A percentile compares a stretch with the other conserved stretches of the same genome.
Evolutionary conservation across 176 grass and related monocot species (phyloP).

Genomic region (Oropetium thomaeum): DNA sequence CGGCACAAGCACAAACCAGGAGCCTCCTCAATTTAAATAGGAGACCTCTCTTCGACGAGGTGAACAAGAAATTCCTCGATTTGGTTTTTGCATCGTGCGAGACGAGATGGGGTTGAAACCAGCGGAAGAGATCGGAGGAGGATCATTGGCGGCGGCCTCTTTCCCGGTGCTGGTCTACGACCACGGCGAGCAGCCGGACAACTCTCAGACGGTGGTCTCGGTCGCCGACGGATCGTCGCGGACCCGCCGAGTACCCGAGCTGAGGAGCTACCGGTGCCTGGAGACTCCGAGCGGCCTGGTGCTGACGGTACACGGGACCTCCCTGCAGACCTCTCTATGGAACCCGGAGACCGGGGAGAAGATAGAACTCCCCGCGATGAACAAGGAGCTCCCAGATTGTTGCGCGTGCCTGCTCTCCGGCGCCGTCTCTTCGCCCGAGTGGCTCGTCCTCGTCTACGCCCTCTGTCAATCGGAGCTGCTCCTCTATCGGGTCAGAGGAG

Average conservation of each 20-base stretch:
- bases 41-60: too few relatives aligned
- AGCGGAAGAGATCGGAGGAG: neutral
- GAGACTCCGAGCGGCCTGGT: neutral
- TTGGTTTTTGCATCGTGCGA: too few relatives aligned
- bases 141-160: neutral
- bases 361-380: neutral
- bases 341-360: conserved; percentile 3
- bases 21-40: too few relatives aligned
- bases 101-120: neutral
- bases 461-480: neutral
- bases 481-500: neutral
- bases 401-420: conserved; percentile 5
- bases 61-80: too few relatives aligned
- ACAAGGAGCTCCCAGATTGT: neutral
- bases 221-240: neutral
- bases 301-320: neutral
- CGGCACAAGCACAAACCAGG: too few relatives aligned
- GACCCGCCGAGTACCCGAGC: neutral
- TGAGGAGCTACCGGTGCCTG: neutral
- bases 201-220: neutral
- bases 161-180: conserved; percentile 18
- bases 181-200: neutral
- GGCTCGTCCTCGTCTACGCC: neutral
- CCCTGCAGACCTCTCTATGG: neutral
- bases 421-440: neutral